These are phyloP conservation scores for Coelastrella sp. DNA, from an alignment of 139 green algal species.

Conservation along the genomic window DNA sequence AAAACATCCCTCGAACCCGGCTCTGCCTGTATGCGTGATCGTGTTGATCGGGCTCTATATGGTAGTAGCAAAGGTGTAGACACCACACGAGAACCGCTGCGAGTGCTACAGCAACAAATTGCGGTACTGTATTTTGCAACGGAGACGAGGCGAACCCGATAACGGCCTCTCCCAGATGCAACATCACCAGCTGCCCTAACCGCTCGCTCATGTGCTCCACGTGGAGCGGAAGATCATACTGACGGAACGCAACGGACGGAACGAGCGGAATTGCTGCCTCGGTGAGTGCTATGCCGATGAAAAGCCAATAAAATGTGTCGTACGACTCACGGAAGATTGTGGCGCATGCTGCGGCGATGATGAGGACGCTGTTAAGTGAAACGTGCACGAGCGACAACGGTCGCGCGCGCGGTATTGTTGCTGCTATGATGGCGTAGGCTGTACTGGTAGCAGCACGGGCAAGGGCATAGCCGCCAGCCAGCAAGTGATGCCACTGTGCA, in stretches of 20 bases:
- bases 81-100: neutral
- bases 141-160: slow-evolving; percentile 14
- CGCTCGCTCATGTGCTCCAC: slow-evolving; percentile 33
- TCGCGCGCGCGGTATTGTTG: neutral
- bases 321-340: neutral
- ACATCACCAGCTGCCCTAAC: slow-evolving; percentile 7
- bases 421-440: neutral
- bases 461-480: slow-evolving; percentile 2
- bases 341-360: neutral
- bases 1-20: slow-evolving; percentile 6
- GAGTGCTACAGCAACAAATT: slow-evolving; percentile 5
- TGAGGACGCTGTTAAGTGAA: neutral
- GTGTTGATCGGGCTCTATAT: slow-evolving; percentile 10
- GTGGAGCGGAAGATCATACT: slow-evolving; percentile 6
- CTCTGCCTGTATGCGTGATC: slow-evolving; percentile 29
- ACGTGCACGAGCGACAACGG: neutral
- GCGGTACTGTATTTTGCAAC: neutral
- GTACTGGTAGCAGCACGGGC: neutral
- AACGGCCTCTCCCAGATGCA: slow-evolving; percentile 10
- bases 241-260: neutral
- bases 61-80: slow-evolving; percentile 16
- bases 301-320: neutral
- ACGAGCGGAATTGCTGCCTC: neutral
- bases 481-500: neutral
- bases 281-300: neutral